Evolutionary conservation across 2,329 filamentous ascomycete species (phyloP).

Genomic region (Botryotinia globosa): DNA sequence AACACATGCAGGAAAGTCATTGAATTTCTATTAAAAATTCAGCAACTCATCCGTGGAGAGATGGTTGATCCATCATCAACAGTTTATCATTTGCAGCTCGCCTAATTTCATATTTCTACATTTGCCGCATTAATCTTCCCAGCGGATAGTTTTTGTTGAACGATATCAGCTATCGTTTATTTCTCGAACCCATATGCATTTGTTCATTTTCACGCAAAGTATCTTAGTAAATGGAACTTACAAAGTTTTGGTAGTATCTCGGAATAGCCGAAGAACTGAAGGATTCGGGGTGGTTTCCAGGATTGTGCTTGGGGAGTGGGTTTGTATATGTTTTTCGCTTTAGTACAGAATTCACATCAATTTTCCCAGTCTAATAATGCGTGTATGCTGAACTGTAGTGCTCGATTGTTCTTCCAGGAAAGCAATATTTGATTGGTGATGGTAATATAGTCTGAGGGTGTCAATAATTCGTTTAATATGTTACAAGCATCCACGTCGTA

Average conservation of each 20-base stretch:
- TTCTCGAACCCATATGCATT: neutral
- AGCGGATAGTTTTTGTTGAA: too few relatives aligned
- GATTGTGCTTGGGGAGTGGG: neutral
- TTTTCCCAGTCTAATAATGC: neutral
- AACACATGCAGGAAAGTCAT: too few relatives aligned
- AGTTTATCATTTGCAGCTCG: neutral
- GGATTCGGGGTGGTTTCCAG: neutral
- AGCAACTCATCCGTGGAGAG: too few relatives aligned
- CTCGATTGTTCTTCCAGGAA: neutral
- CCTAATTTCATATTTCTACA: neutral
- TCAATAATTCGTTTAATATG: neutral
- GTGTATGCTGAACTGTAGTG: neutral
- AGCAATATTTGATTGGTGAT: neutral
- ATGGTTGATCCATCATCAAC: neutral
- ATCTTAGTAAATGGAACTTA: too few relatives aligned
- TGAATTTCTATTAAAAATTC: too few relatives aligned
- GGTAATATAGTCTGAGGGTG: neutral
- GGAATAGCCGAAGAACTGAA: neutral
- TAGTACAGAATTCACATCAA: too few relatives aligned
- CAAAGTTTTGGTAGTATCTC: too few relatives aligned
- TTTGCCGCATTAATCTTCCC: neutral
- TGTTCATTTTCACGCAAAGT: neutral
- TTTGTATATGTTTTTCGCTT: neutral
- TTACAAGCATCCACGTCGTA: neutral
- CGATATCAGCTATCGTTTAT: neutral